Evolutionary conservation across 805 yeast genomes (phyloP).

Genomic region (Metschnikowia borealis): DNA sequence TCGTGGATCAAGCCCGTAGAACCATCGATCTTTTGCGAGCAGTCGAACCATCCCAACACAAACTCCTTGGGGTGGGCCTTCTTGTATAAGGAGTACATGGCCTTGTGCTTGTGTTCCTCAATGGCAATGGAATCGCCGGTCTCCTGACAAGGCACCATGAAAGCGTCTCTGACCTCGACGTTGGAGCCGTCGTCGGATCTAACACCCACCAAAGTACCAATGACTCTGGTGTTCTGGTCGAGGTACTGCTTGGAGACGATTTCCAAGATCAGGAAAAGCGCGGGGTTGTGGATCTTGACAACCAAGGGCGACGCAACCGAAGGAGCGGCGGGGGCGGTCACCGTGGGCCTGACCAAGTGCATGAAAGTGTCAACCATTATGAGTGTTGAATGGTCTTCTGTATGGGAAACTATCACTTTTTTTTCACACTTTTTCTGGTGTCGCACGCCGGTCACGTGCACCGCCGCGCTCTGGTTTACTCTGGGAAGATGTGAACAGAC

Average conservation of each 20-base stretch:
- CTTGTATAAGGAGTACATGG: conserved; percentile 67
- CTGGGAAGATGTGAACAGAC: too few relatives aligned
- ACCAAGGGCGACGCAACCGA: conserved; percentile 46
- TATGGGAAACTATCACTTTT: not conserved
- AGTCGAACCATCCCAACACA: conserved; percentile 83
- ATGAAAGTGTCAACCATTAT: conserved; percentile 24
- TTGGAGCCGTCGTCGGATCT: conserved; percentile 81
- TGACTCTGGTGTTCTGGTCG: conserved; percentile 49
- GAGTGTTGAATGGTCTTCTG: not conserved
- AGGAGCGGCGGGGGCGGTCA: conserved; percentile 43
- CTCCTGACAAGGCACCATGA: conserved; percentile 75
- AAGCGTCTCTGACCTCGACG: conserved; percentile 69
- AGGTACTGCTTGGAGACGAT: conserved; percentile 53
- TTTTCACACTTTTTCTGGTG: conserved; percentile 11
- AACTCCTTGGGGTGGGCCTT: conserved; percentile 74
- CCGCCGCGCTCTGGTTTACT: not conserved
- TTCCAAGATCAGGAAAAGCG: conserved; percentile 73
- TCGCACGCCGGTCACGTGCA: conserved; percentile 18
- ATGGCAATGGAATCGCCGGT: conserved; percentile 71
- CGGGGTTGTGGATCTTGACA: conserved; percentile 62
- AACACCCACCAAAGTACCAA: conserved; percentile 78
- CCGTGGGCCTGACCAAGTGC: conserved; percentile 50
- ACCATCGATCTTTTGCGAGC: conserved; percentile 57
- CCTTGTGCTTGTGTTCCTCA: conserved; percentile 70
- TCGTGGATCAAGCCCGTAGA: conserved; percentile 78